Conservation (phyloP, 2,329 filamentous ascomycete genomes). For the Colletotrichum simmondsii region DNA sequence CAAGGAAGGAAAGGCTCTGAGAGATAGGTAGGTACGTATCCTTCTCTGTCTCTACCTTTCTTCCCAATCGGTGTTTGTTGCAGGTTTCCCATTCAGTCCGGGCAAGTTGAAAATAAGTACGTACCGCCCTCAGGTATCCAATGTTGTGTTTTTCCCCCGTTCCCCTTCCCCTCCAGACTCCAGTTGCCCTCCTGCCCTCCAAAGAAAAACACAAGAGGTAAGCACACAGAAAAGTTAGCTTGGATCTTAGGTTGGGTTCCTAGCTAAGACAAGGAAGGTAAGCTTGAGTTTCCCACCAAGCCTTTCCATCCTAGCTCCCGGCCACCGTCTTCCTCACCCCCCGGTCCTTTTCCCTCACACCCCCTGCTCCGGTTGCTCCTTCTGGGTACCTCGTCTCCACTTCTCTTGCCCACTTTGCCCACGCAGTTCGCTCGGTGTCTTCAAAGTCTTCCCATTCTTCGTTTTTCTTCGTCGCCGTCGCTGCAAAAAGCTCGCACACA, state of each 20-base stretch:
- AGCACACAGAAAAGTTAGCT: conserved; percentile 14
- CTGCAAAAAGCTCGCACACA: not conserved
- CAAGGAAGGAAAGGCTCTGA: not conserved
- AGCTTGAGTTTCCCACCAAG: conserved; percentile 11
- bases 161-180: not conserved
- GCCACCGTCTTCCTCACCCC: conserved; percentile 9
- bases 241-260: conserved; percentile 8
- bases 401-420: not conserved
- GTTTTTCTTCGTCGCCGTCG: not conserved
- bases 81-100: not conserved
- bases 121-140: not conserved
- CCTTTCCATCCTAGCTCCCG: conserved; percentile 29
- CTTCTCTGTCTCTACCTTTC: not conserved
- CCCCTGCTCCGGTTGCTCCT: not conserved
- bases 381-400: not conserved
- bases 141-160: not conserved
- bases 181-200: not conserved
- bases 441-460: not conserved
- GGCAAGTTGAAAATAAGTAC: not conserved
- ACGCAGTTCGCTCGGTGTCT: conserved; percentile 26
- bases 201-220: not conserved
- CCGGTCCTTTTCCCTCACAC: not conserved
- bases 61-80: not conserved
- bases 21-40: conserved; percentile 6
- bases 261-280: not conserved